Base-by-base conservation (phyloP, 2,329 filamentous ascomycete species). In the Aspergillus sclerotialis region DNA sequence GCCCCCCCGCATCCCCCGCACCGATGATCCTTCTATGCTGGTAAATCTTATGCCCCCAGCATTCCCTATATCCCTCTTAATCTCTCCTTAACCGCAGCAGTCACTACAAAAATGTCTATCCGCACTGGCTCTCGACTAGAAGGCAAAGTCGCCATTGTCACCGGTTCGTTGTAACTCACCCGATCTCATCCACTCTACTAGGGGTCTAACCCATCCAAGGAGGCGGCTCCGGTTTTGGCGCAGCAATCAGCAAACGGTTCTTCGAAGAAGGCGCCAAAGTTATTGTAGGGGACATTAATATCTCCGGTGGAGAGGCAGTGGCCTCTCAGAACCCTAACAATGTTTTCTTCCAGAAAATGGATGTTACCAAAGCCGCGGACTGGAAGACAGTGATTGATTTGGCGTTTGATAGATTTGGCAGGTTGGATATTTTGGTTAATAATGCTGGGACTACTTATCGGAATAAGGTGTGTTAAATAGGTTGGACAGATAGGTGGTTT, bases 141-240 rank as follows among this genome's bases (percentile, higher is more conserved):
- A 36, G 63, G 61, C 37, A 68, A 68, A 43, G 62, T 67, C 26
- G 63, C 63, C 41, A 65, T 68, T 29, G 61, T 68, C 15, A 68
- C 65, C 12, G 65, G 65, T 67, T 45, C 30, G 47, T 40, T 11
- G 17, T 4, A 6, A 2, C 13, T 5, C 13, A 11, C 28, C 36
- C 10, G n/a, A 37, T 13, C 23, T n/a, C 17, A 25, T 16, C 7
- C 8, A 12, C 11, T 5, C 17, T 46, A 23, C 27, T 8, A 28
- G 10, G n/a, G n/a, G 32, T 23, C 25, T 19, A 12, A 21, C 4
- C 13, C 10, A 17, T 17, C 11, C n/a, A 13, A 62, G 64, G 64
- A 24, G 63, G 55, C 16, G 63, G 60, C 16, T 64, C 61, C 7
- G 64, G 64, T 29, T 66, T 67, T 35, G 64, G 64, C 4, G 60